Percentiles rank a stretch among this genome's conserved stretches.
Evolutionary conservation across 2,329 filamentous ascomycete species (phyloP).

Genomic region (Fusarium nelsonii): DNA sequence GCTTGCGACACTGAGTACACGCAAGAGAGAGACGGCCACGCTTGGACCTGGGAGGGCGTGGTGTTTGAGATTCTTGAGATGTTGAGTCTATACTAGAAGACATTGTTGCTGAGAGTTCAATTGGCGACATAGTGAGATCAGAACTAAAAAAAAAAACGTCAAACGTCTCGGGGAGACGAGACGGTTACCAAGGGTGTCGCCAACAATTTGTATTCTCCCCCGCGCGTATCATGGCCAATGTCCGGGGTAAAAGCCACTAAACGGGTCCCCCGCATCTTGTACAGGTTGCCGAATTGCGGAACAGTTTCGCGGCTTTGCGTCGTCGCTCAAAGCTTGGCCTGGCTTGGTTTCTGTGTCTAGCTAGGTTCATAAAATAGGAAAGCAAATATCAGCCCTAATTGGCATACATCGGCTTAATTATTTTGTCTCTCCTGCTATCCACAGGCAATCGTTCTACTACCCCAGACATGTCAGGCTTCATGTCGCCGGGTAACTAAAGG

Average conservation of each 20-base stretch:
- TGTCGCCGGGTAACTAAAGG: conserved; percentile 16
- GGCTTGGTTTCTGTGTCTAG: not conserved
- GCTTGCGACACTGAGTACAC: conserved; percentile 40
- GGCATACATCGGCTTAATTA: not conserved
- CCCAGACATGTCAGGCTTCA: not conserved
- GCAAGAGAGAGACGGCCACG: conserved; percentile 36
- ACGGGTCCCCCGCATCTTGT: conserved; percentile 27
- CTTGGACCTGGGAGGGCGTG: conserved; percentile 31
- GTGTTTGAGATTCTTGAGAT: conserved; percentile 15
- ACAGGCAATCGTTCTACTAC: not conserved
- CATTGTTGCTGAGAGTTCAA: not conserved
- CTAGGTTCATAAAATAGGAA: not conserved
- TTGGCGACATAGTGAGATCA: not conserved
- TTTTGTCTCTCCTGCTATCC: not conserved
- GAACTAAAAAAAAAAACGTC: not conserved
- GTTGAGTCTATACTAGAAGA: conserved; percentile 7
- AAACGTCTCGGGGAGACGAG: conserved; percentile 4
- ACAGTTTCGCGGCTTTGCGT: conserved; percentile 6
- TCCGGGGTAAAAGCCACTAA: conserved; percentile 34
- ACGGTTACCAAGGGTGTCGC: conserved; percentile 25
- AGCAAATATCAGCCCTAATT: not conserved
- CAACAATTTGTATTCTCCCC: conserved; percentile 39
- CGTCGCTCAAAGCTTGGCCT: too few relatives aligned
- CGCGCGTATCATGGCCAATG: conserved; percentile 12
- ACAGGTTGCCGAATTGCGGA: conserved; percentile 24